A percentile compares a stretch with the other conserved stretches of the same genome.
These are phyloP conservation scores for Thermochaetoides thermophila DNA, from an alignment of 495 filamentous ascomycete species.

Conservation along the genomic window DNA sequence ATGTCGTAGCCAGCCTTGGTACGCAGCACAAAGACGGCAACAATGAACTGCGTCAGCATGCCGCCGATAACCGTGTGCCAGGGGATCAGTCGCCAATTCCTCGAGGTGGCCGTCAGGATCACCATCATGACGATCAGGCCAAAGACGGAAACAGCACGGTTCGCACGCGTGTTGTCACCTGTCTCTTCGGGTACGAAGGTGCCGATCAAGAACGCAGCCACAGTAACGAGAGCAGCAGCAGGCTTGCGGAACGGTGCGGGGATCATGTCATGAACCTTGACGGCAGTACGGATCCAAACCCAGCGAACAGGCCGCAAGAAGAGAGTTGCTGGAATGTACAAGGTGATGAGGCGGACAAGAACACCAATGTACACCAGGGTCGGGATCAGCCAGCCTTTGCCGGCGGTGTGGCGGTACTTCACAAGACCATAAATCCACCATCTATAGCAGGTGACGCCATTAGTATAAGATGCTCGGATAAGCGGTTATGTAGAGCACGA, in stretches of 20 bases:
- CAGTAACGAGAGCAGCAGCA: constrained; percentile 39
- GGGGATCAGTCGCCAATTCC: constrained; percentile 51
- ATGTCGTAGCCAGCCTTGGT: constrained; percentile 67
- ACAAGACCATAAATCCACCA: constrained; percentile 84
- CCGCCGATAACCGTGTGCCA: constrained; percentile 80
- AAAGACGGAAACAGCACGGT: constrained; percentile 67
- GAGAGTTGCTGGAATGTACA: constrained; percentile 54
- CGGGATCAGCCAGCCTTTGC: constrained; percentile 71
- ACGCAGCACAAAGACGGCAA: constrained; percentile 75
- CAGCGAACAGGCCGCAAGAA: constrained; percentile 48
- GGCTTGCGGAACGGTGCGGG: constrained; percentile 50
- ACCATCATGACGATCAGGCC: constrained; percentile 61
- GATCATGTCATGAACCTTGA: constrained; percentile 35
- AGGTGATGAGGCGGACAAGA: constrained; percentile 54
- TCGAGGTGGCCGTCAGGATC: constrained; percentile 52
- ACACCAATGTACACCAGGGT: constrained; percentile 70
- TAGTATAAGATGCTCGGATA: too few relatives aligned
- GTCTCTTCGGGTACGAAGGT: constrained; percentile 55
- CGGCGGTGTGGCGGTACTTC: constrained; percentile 53
- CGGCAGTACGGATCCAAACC: constrained; percentile 50
- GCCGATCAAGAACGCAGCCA: constrained; percentile 61
- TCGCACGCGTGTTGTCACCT: constrained; percentile 59
- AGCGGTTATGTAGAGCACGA: too few relatives aligned
- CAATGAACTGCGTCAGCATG: constrained; percentile 75
- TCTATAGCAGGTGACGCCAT: constrained; percentile 23